Evolutionary conservation across 2,329 filamentous ascomycete genomes (phyloP).

Genomic region (Colletotrichum nymphaeae): DNA sequence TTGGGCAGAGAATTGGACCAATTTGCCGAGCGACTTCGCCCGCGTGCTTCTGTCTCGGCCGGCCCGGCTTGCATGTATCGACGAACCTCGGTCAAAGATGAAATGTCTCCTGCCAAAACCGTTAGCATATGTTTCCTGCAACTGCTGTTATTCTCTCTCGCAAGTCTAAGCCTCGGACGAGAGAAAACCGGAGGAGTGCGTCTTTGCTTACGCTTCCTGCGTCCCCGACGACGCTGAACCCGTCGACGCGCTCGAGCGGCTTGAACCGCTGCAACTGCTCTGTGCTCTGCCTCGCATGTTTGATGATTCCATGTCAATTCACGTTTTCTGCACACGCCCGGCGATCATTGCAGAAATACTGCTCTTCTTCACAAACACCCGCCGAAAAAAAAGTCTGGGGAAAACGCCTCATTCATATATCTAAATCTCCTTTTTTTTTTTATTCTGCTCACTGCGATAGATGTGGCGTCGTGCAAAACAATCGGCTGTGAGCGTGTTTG

Average conservation of each 20-base stretch:
- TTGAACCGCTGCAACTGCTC: slow-evolving; percentile 29
- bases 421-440: neutral
- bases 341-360: neutral
- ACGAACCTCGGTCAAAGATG: slow-evolving; percentile 33
- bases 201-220: slow-evolving; percentile 1
- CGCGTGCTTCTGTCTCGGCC: neutral
- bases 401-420: neutral
- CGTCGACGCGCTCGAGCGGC: slow-evolving; percentile 15
- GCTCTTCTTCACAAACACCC: too few species aligned
- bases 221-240: neutral
- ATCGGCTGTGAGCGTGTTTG: slow-evolving; percentile 27
- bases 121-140: neutral
- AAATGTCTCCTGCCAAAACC: slow-evolving; percentile 15
- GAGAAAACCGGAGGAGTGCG: neutral
- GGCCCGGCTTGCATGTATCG: neutral
- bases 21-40: neutral
- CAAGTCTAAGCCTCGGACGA: neutral
- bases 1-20: neutral
- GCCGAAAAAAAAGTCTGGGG: neutral
- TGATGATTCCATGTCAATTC: neutral
- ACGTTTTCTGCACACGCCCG: neutral
- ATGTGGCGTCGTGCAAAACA: neutral
- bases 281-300: slow-evolving; percentile 30
- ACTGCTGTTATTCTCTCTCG: too few species aligned
- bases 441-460: neutral